Evolutionary conservation across 495 filamentous ascomycete species (phyloP).

Genomic region (Penicillium malachiteum): DNA sequence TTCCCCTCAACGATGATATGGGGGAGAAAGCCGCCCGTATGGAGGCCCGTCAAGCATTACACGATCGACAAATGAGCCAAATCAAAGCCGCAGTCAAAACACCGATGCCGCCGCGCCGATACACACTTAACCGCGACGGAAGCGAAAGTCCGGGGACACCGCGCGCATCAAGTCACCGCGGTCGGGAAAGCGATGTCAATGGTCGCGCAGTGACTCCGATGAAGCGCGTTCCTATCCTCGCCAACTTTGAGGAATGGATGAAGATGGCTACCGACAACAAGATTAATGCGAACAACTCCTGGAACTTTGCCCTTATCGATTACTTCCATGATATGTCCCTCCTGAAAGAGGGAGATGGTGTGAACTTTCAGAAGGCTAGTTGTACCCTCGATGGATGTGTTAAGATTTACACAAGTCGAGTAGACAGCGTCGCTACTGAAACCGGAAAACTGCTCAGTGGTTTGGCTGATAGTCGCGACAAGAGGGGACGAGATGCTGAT

Average conservation of each 20-base stretch:
- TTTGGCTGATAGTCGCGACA: slow-evolving; percentile 84
- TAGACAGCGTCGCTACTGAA: slow-evolving; percentile 97
- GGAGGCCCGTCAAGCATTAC: slow-evolving; percentile 81
- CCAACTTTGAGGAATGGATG: slow-evolving; percentile 99
- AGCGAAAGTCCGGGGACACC: slow-evolving; percentile 67
- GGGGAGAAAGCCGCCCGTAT: slow-evolving; percentile 86
- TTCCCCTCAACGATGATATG: slow-evolving; percentile 94
- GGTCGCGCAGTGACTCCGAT: slow-evolving; percentile 84
- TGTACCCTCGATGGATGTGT: slow-evolving; percentile 98
- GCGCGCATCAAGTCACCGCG: slow-evolving; percentile 50
- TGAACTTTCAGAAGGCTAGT: slow-evolving; percentile 98
- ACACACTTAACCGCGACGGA: slow-evolving; percentile 61
- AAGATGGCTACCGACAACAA: slow-evolving; percentile 99
- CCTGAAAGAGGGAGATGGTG: slow-evolving; percentile 90
- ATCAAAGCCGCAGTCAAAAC: slow-evolving; percentile 84
- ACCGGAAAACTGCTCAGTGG: slow-evolving; percentile 95
- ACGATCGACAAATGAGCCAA: slow-evolving; percentile 89
- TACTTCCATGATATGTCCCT: slow-evolving; percentile 99
- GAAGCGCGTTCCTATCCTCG: slow-evolving; percentile 92
- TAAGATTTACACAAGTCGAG: slow-evolving; percentile 98
- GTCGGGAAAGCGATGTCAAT: slow-evolving; percentile 61
- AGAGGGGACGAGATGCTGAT: slow-evolving; percentile 67
- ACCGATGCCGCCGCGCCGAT: slow-evolving; percentile 66
- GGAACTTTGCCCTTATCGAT: slow-evolving; percentile 99
- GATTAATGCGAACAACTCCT: slow-evolving; percentile 98